Evolutionary conservation across 2,329 filamentous ascomycete genomes (phyloP), one percentile per base, ranked within the genome.

Genomic region (Pezicula neosporulosa): DNA sequence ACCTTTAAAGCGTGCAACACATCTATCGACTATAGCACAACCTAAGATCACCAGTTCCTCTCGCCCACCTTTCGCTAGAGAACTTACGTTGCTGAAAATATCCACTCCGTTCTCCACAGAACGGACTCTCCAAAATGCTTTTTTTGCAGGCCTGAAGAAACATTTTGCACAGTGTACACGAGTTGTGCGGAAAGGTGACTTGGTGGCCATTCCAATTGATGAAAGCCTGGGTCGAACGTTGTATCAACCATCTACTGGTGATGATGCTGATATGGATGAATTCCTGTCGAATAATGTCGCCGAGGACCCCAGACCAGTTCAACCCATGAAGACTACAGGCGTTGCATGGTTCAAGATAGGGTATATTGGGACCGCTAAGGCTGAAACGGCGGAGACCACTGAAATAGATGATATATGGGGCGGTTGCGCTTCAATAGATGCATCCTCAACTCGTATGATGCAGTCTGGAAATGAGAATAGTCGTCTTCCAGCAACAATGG

Each of bases 331-430:
- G 27, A 59, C 60, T 37, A 67, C 62, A 68, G 81, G 76, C 28
- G 88, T 96, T 18, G 92, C 90, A 7, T 99, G 94, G 94, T 97
- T 97, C 75, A 89, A 86, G 57, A 87, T 99, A 38, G 87, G 87
- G 37, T 87, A 90, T 53, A 85, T 95, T 48, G 76, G 77, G 50
- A 72, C 78, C 6, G 74, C 74, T 64, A 83, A 73, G 60, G 69
- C 64, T 60, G 85, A 74, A 60, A 76, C 63, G 62, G 56, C 60
- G 1, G 75, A 81, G 7, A 76, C 80, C n/a, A 80, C 81, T 13
- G 75, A 81, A 2, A 78, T 80, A 3, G 81, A 85, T 45, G 85
- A 89, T 48, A 74, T 85, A 8, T 99, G 94, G 94, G 90, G 90
- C 36, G 88, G 89, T 1, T 85, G 93, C 37, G 90, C 88, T 3